A percentile compares a stretch with the other conserved stretches of the same genome.
Conservation (phyloP, 2,329 filamentous ascomycete genomes). For the Microdochium trichocladiopsis region DNA sequence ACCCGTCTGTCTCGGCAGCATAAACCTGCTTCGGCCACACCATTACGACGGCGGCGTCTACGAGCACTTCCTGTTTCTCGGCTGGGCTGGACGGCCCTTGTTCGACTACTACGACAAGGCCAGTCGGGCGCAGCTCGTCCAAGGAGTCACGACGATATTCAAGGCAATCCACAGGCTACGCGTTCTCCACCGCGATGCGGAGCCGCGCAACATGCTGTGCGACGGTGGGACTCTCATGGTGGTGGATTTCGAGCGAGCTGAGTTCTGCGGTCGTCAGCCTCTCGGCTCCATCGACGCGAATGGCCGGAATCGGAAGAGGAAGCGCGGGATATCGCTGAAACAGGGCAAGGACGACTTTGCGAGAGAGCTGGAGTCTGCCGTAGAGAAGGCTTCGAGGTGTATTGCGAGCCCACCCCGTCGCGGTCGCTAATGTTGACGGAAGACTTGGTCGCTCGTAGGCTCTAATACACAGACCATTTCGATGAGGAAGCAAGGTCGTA, state of each 20-base stretch:
- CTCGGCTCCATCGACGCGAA: constrained; percentile 10
- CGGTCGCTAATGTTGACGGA: neutral
- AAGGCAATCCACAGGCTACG: constrained; percentile 5
- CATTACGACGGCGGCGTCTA: constrained; percentile 21
- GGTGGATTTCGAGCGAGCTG: constrained; percentile 6
- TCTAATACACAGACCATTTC: neutral
- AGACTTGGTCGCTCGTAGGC: neutral
- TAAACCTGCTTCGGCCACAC: constrained; percentile 19
- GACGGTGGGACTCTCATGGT: constrained; percentile 1
- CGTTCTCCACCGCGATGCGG: constrained; percentile 7
- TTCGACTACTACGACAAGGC: constrained; percentile 4
- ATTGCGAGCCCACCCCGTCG: neutral
- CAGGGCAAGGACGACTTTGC: constrained; percentile 10
- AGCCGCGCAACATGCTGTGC: constrained; percentile 8
- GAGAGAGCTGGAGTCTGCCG: constrained; percentile 5
- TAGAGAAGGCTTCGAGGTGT: neutral
- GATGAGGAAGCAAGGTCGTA: neutral
- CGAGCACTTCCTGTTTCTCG: constrained; percentile 24
- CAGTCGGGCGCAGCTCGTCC: neutral
- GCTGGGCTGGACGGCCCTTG: constrained; percentile 20
- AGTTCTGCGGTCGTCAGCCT: constrained; percentile 11
- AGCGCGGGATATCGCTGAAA: constrained; percentile 7
- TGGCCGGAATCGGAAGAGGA: constrained; percentile 12
- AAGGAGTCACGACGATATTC: too few species aligned
- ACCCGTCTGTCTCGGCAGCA: constrained; percentile 26